Percentiles rank a stretch among this genome's conserved stretches.
phyloP scores from a whole-genome alignment of 306 rosid genomes.

The Ziziphus jujuba region DNA sequence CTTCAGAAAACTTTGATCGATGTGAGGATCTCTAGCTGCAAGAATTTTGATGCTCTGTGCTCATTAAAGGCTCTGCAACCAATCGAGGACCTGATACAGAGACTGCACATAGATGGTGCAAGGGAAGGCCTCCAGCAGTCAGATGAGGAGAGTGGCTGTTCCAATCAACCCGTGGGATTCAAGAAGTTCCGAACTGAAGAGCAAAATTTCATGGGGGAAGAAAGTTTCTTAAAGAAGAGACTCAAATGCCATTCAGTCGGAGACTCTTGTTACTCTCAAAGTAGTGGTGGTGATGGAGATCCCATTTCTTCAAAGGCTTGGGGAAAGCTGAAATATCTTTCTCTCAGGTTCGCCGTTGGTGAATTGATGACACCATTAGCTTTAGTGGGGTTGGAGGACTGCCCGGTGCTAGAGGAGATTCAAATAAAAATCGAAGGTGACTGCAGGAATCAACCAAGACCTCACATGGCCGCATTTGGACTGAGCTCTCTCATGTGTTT shows the following conservation, averaged over 20 bases:
- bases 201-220: background rate
- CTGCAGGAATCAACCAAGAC: background rate
- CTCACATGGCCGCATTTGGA: background rate
- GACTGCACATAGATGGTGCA: slow-evolving; percentile 13
- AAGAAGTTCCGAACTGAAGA: background rate
- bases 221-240: background rate
- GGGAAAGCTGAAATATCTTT: too few species aligned
- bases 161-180: background rate
- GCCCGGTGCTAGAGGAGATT: slow-evolving; percentile 4
- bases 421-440: slow-evolving; percentile 8
- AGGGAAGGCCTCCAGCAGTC: background rate
- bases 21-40: slow-evolving; percentile 10
- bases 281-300: background rate
- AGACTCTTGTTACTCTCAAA: background rate
- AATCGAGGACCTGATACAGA: background rate
- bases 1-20: slow-evolving; percentile 4
- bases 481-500: slow-evolving; percentile 2
- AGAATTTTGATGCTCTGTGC: background rate
- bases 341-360: too few species aligned
- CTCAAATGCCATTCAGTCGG: background rate
- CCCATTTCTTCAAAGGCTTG: too few species aligned
- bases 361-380: too few species aligned
- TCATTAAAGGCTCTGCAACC: slow-evolving; percentile 5
- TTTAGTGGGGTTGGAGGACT: slow-evolving; percentile 8
- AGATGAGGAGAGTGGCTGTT: background rate